A percentile compares a stretch with the other conserved stretches of the same genome.
phyloP scores from a whole-genome alignment of 345 rosid genomes.

The Gossypium longicalyx region DNA sequence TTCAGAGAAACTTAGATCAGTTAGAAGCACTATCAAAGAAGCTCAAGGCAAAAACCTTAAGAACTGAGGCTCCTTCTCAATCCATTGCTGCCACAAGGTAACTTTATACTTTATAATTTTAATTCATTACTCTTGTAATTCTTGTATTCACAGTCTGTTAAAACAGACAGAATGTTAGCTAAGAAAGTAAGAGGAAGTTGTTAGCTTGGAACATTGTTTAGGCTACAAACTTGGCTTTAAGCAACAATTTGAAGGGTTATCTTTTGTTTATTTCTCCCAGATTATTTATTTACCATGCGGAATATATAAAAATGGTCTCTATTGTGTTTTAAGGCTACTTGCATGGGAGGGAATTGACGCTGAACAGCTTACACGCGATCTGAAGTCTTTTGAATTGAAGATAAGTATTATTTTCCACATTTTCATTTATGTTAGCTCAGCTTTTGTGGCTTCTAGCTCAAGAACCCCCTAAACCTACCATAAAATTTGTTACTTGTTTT shows the following conservation, averaged over 20 bases:
- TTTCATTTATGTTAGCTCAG: neutral
- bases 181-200: constrained; percentile 5
- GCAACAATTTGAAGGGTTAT: neutral
- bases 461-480: neutral
- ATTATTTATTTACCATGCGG: neutral
- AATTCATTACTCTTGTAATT: neutral
- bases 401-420: constrained; percentile 23
- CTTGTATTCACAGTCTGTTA: neutral
- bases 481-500: neutral
- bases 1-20: constrained; percentile 97
- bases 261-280: constrained; percentile 1
- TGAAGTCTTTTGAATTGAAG: constrained; percentile 94
- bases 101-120: neutral
- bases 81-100: constrained; percentile 96
- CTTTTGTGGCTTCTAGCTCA: constrained; percentile 7
- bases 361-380: constrained; percentile 92
- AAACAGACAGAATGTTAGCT: neutral
- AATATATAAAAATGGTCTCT: constrained; percentile 7
- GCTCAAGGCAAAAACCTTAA: constrained; percentile 84
- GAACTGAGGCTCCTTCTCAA: constrained; percentile 91
- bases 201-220: neutral
- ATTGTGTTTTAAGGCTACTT: constrained; percentile 54
- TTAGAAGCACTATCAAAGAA: constrained; percentile 90
- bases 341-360: constrained; percentile 98
- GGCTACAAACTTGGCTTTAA: constrained; percentile 6